Evolutionary conservation across 1,284 basidiomycete genomes (phyloP).

Genomic region (Phaffia rhodozyma): DNA sequence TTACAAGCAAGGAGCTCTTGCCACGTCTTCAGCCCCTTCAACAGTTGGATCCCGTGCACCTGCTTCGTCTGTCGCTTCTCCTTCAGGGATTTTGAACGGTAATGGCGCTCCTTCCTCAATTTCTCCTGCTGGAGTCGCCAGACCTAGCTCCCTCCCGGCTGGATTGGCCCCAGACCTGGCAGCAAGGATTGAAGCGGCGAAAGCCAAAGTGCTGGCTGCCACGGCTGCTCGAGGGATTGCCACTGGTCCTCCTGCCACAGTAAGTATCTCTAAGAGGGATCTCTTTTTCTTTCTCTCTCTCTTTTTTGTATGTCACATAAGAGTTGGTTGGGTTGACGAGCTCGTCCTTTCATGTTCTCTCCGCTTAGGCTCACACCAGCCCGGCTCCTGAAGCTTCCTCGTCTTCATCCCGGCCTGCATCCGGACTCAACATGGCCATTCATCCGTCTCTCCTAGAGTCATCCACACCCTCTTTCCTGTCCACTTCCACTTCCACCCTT

Average conservation of each 20-base stretch:
- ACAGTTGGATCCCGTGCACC: background rate
- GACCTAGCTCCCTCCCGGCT: background rate
- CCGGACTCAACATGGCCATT: conserved; percentile 12
- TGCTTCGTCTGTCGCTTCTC: background rate
- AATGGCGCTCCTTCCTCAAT: background rate
- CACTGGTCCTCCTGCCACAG: conserved; percentile 38
- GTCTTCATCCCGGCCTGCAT: background rate
- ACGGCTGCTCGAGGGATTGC: conserved; percentile 43
- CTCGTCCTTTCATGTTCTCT: conserved; percentile 36
- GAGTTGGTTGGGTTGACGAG: background rate
- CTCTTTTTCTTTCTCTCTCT: conserved; percentile 43
- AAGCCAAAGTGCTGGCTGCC: conserved; percentile 61
- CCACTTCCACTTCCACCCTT: background rate
- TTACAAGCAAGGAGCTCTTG: conserved; percentile 18
- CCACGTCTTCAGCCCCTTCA: conserved; percentile 22
- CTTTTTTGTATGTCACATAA: background rate
- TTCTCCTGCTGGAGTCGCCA: background rate
- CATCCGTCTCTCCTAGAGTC: conserved; percentile 27
- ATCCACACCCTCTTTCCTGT: background rate
- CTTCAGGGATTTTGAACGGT: too few species aligned
- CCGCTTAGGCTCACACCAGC: conserved; percentile 44
- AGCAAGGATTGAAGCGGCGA: conserved; percentile 61
- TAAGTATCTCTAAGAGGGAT: conserved; percentile 36
- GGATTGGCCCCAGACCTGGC: conserved; percentile 49
- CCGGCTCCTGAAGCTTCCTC: conserved; percentile 20